A percentile compares a stretch with the other conserved stretches of the same genome.
These are phyloP conservation scores for Colletotrichum tropicicola DNA, from an alignment of 2,329 filamentous ascomycete genomes.

Conservation along the genomic window DNA sequence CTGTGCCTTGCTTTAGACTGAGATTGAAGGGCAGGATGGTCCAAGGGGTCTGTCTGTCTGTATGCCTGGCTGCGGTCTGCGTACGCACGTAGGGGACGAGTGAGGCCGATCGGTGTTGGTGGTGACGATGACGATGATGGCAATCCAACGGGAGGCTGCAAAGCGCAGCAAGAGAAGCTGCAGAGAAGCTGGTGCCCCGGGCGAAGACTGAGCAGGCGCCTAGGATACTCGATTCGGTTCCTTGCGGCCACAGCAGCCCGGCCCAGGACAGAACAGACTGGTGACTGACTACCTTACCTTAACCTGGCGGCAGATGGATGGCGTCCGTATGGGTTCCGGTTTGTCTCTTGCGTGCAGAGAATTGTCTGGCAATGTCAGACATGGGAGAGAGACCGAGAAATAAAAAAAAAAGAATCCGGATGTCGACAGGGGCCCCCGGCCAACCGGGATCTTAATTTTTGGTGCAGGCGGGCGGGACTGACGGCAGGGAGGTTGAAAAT, in stretches of 20 bases:
- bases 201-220: background rate
- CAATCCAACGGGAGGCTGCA: constrained; percentile 6
- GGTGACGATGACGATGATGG: constrained; percentile 2
- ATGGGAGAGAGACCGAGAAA: constrained; percentile 13
- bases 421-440: constrained; percentile 12
- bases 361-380: constrained; percentile 6
- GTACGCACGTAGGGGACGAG: background rate
- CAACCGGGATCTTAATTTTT: constrained; percentile 20
- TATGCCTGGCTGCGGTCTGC: background rate
- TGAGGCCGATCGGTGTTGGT: constrained; percentile 1
- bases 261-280: background rate
- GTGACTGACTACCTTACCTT: too few species aligned
- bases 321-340: background rate
- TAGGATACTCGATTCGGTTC: too few species aligned
- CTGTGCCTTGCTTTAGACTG: too few species aligned
- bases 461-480: constrained; percentile 15
- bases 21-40: too few species aligned
- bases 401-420: constrained; percentile 2
- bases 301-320: background rate
- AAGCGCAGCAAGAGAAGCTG: too few species aligned
- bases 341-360: too few species aligned
- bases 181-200: background rate
- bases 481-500: constrained; percentile 21
- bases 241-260: too few species aligned
- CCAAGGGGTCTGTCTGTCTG: too few species aligned